Percentiles rank a stretch among this genome's conserved stretches.
Conservation (phyloP, 805 yeast species). For the Saccharomycopsis amapae region DNA sequence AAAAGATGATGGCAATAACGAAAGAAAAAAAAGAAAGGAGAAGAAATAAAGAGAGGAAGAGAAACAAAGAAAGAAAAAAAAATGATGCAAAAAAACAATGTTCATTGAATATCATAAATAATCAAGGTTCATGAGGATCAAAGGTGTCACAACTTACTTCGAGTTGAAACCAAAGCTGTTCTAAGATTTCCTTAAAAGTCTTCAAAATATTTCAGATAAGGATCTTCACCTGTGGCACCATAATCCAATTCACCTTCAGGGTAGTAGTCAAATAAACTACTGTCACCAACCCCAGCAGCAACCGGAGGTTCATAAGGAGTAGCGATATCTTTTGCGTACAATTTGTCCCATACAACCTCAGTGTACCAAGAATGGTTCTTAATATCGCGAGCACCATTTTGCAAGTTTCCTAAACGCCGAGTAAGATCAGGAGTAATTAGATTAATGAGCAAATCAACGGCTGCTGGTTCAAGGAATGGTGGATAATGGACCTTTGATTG, state of each 20-base stretch:
- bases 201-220: slow-evolving; percentile 52
- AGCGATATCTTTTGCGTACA: slow-evolving; percentile 78
- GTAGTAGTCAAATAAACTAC: slow-evolving; percentile 73
- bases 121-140: background rate
- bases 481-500: slow-evolving; percentile 77
- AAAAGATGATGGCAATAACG: too few relatives aligned
- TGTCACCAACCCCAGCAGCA: slow-evolving; percentile 88
- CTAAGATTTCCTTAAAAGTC: slow-evolving; percentile 47
- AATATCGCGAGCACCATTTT: slow-evolving; percentile 78
- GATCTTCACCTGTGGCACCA: slow-evolving; percentile 68
- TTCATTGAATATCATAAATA: background rate
- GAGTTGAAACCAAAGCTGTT: too few relatives aligned
- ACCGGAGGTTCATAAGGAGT: slow-evolving; percentile 97
- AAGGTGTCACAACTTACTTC: too few relatives aligned
- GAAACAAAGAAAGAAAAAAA: too few relatives aligned
- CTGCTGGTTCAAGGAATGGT: slow-evolving; percentile 67
- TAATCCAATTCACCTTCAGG: slow-evolving; percentile 85
- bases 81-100: background rate
- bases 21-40: too few relatives aligned
- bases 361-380: slow-evolving; percentile 86
- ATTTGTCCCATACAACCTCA: slow-evolving; percentile 90
- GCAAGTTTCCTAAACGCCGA: slow-evolving; percentile 76
- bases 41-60: too few relatives aligned
- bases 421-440: slow-evolving; percentile 82
- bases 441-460: slow-evolving; percentile 60